Base-by-base conservation (phyloP, 179 eudicot species). In the Heliamphora pulchella region DNA sequence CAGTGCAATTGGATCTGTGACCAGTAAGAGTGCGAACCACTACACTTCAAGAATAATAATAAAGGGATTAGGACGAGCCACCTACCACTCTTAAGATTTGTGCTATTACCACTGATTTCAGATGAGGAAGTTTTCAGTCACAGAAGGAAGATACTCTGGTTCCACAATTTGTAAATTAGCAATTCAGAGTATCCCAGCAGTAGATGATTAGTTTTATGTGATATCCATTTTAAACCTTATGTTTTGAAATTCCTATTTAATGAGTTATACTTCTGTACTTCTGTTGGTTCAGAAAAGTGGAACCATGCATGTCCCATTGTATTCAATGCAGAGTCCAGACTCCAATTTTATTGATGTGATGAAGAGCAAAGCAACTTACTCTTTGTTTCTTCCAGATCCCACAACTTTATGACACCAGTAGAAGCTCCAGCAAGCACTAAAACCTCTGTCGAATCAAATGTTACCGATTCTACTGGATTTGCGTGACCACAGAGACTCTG, bases 401-500 rank as follows among this genome's bases (percentile, higher is more conserved):
- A 96, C 78, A 96, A 82, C 87, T 92, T 92, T 78, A 94, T 85
- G 59, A 91, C 87, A 83, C 99, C 99, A 71, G 97, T 84, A 75
- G 98, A 92, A 75, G 99, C 97, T 81, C 99, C 99, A 81, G 91
- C 96, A 83, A 88, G 90, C 77, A 92, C 96, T 81, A 92, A 87
- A 78, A 68, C 88, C 86, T 96, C 98, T 18, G 91, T 46, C 1
- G 97, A 87, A 86, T 96, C 91, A 80, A 96, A 91, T 73, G 93
- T 86, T 77, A 91, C 89, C 67, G 97, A 92, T 87, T 94, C 98
- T 11, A 96, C 91, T 65, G 99, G 92, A 85, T 91, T 92, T 47
- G 93, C 87, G 83, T 96, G 99, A 74, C 99, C 99, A 86, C 92
- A 89, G 41, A 96, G 81, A 90, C 96, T 94, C 99, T 96, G 96